Base-by-base conservation (phyloP, 441 rosid species). In the Aquilaria agallochum region DNA sequence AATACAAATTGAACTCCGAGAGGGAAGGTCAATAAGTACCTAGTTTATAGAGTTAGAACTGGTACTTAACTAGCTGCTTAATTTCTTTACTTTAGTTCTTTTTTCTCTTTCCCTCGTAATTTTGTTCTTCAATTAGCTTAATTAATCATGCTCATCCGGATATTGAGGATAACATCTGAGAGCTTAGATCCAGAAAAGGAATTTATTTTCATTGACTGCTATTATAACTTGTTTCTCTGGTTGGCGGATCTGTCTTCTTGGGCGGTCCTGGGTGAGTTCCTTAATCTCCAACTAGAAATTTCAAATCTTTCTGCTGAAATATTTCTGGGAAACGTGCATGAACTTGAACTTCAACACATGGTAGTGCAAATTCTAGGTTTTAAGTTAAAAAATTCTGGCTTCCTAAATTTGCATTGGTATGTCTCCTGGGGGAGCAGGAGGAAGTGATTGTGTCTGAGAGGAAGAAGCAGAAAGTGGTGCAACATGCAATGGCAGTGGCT, bases 381-480 rank as follows among this genome's bases (percentile, higher is more conserved):
- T 36, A 5, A 36, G 42, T 36, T 8, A 2, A 36, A 36, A 36
- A 36, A 4, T 36, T 36, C 42, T 36, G 42, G 42, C 42, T 62
- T 55, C 52, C 59, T 44, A 66, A 58, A 72, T 55, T 58, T 56
- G 56, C 7, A 8, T 36, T 36, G 42, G 42, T 36, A 44, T 53
- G 62, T 60, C 50, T 61, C 62, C 57, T 61, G 49, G 44, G 13
- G 11, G 32, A 51, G 31, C 2, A 14, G 31, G 44, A 36, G 58
- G 49, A 20, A n/a, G 14, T 62, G 7, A 68, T 66, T 47, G 5
- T 78, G 87, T 80, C 82, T 55, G 77, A 67, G 70, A 76, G 60
- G 63, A 57, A 76, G 90, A 60, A 76, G 78, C 90, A 68, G 74
- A 82, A 82, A 82, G 87, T 61, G 75, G 63, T 34, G 9, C 53